A percentile compares a stretch with the other conserved stretches of the same genome.
Conservation (phyloP, 2,329 filamentous ascomycete species). For the Penicillium brevicompactum region DNA sequence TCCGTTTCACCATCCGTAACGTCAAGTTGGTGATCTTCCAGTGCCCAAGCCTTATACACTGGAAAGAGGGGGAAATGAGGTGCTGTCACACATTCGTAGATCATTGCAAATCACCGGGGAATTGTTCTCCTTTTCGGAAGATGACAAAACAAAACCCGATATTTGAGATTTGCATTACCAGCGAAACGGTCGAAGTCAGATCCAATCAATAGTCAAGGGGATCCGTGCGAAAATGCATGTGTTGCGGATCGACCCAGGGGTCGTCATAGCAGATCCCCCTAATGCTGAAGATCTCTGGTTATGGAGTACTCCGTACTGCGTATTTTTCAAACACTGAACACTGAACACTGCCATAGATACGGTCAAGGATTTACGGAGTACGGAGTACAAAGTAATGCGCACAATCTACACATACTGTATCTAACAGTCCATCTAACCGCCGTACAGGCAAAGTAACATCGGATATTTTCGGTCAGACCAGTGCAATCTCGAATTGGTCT, state of each 20-base stretch:
- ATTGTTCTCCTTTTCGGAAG: conserved; percentile 1
- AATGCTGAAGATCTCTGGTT: conserved; percentile 16
- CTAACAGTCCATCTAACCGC: not conserved
- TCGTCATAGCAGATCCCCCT: conserved; percentile 21
- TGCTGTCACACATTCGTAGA: not conserved
- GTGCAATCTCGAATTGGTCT: conserved; percentile 9
- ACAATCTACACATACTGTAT: not conserved
- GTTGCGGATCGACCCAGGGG: conserved; percentile 26
- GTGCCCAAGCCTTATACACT: too few species aligned
- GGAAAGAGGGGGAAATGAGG: not conserved
- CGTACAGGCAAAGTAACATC: not conserved
- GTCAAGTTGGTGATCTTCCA: not conserved
- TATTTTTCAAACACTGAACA: too few species aligned
- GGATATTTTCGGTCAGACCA: conserved; percentile 10
- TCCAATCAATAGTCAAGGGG: conserved; percentile 28
- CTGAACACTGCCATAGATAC: too few species aligned
- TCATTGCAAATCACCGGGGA: conserved; percentile 1
- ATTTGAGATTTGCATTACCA: conserved; percentile 27
- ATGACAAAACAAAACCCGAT: conserved; percentile 7
- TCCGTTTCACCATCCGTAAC: not conserved
- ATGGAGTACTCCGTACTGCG: not conserved
- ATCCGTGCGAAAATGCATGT: conserved; percentile 20
- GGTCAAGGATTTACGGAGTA: too few species aligned
- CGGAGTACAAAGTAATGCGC: not conserved
- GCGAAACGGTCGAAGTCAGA: conserved; percentile 26